Evolutionary conservation across 2,329 filamentous ascomycete genomes (phyloP), one percentile per base, ranked within the genome.

Genomic region (Thelonectria olida): DNA sequence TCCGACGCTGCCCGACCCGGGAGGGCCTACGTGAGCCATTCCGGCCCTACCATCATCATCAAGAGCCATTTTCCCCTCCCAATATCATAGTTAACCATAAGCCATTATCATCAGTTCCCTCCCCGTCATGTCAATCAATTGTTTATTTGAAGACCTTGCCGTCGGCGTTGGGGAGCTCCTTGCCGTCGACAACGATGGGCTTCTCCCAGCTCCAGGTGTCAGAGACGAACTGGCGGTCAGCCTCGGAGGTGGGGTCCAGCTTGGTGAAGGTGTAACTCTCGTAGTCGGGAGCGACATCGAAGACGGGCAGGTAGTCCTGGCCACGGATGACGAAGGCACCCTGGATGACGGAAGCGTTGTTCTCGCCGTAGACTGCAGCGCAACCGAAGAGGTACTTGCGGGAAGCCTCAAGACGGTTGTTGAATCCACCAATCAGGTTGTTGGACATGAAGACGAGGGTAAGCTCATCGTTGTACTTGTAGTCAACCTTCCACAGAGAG

Each of bases 391-490:
- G 82, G 88, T 93, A 97, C 90, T 99, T 99, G 86, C 96, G 94
- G 78, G 93, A 97, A 68, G 79, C 96, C 88, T 99, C 96, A 63
- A 99, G 92, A 86, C 96, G 96, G 80, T 89, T 88, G 85, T 97
- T 97, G 89, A 99, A 97, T 80, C 96, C 96, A 82, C 92, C 94
- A 79, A 99, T 95, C 81, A 98, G 85, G 89, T 99, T 99, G 87
- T 91, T 92, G 73, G 93, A 95, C 96, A 99, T 99, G 92, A 99
- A 99, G 76, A 91, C 92, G 81, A 96, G 85, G 77, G 93, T 97
- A 72, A 99, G 88, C 89, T 99, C 96, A 64, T 97, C 90, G 82
- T 97, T 97, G 88, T 99, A 99, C 90, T 97, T 97, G 90, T 97
- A 99, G 82, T 94, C 90, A 73, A 94, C 84, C 80, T 88, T 89